Evolutionary conservation across 164 flowering plant species (phyloP), one percentile per base, ranked within the genome.

Genomic region (Aristolochia contorta): DNA sequence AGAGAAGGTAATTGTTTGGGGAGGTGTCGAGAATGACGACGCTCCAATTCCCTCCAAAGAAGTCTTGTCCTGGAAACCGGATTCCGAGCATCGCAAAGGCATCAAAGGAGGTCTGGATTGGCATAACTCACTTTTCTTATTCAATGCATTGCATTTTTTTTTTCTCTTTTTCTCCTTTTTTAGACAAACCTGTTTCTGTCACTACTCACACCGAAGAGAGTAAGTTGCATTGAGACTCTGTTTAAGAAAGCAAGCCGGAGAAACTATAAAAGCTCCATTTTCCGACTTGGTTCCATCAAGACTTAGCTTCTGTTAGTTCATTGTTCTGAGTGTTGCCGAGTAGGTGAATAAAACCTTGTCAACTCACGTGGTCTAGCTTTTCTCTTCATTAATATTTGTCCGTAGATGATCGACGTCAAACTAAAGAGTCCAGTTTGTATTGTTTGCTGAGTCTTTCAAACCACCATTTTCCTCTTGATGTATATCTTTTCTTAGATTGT

Each of bases 1-100:
- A 8, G 79, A 79, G 33, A 76, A 67, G 54, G 59, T 75, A 64
- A 76, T 79, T 12, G 79, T 82, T 32, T 80, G 84, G 84, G 84
- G 86, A 15, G 82, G 73, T 20, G 56, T 15, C 23, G 72, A 73
- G 13, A 71, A 16, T 22, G 62, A 50, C 22, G 59, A 47, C 15
- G 72, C 71, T 32, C 67, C 67, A 1, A 27, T 75, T 15, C 81
- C 80, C 59, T 61, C 81, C 19, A 70, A 75, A 52, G 72, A 78
- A 46, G 71, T 81, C 25, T 75, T 83, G 45, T 62, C 74, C 0
- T 79, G 83, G 85, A 79, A 71, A 16, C 79, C 84, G 0, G 25
- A 27, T 6, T 23, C 10, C 19, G 30, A 18, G 19, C 9, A 7
- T 54, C 19, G 47, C 48, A 20, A 14, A 7, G 3, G n/a, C 10